Percentiles rank a stretch among this genome's conserved stretches.
These are phyloP conservation scores for Wickerhamomyces chaumierensis DNA, from an alignment of 805 yeast species.

Conservation along the genomic window DNA sequence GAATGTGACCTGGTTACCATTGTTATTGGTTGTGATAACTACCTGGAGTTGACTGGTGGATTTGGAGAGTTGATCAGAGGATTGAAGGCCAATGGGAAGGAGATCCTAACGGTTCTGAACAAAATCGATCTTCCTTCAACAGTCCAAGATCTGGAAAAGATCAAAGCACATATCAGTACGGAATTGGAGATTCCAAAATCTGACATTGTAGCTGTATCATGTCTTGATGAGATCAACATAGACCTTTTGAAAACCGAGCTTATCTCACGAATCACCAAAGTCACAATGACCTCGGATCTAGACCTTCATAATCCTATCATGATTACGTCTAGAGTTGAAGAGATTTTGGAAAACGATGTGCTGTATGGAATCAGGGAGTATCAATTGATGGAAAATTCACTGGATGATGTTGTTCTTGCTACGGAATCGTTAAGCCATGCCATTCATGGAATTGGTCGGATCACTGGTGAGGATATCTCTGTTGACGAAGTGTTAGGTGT, in stretches of 20 bases:
- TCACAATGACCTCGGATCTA: conserved; percentile 37
- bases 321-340: conserved; percentile 67
- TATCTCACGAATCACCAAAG: conserved; percentile 27
- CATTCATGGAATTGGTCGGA: conserved; percentile 80
- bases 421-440: conserved; percentile 65
- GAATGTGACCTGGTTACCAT: conserved; percentile 61
- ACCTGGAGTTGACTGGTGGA: conserved; percentile 23
- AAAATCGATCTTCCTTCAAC: conserved; percentile 40
- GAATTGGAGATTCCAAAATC: conserved; percentile 13
- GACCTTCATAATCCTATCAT: conserved; percentile 53
- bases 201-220: conserved; percentile 40
- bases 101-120: conserved; percentile 40
- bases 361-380: conserved; percentile 65
- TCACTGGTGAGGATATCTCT: conserved; percentile 83
- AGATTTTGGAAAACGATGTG: conserved; percentile 66
- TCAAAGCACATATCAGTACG: conserved; percentile 15
- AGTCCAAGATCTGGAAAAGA: conserved; percentile 6
- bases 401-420: conserved; percentile 69
- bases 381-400: conserved; percentile 27
- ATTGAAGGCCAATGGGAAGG: conserved; percentile 14
- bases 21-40: conserved; percentile 33
- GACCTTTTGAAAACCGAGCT: conserved; percentile 24
- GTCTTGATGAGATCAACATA: conserved; percentile 48
- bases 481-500: conserved; percentile 86
- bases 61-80: conserved; percentile 27